phyloP scores from a whole-genome alignment of 139 green algal species.

The Desmodesmus armatus region DNA sequence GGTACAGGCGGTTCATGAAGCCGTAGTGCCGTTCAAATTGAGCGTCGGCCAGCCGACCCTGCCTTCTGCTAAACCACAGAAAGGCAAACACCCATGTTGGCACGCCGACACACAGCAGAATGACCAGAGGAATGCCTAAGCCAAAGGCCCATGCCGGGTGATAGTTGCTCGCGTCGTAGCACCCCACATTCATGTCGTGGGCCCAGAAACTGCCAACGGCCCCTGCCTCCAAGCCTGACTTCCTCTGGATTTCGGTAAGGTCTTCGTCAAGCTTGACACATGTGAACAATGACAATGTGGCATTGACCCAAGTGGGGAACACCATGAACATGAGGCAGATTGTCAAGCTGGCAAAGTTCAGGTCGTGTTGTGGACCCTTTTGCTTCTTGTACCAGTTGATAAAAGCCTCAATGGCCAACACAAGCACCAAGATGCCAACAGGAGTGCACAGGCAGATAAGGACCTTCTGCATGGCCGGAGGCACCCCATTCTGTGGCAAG shows the following conservation, averaged over 20 bases:
- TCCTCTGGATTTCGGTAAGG: too few relatives aligned
- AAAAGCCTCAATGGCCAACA: too few relatives aligned
- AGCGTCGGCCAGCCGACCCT: not conserved
- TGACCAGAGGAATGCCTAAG: not conserved
- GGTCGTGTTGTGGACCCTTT: too few relatives aligned
- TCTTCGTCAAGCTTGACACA: not conserved
- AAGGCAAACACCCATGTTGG: not conserved
- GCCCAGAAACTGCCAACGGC: not conserved
- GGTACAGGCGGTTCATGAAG: not conserved
- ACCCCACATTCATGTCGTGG: not conserved
- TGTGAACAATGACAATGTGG: not conserved
- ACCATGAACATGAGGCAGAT: too few relatives aligned
- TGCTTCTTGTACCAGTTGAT: too few relatives aligned
- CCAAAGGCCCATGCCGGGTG: not conserved
- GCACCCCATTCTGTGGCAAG: not conserved
- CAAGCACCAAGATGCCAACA: too few relatives aligned
- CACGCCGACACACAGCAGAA: not conserved
- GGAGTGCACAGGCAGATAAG: too few relatives aligned
- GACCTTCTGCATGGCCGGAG: not conserved
- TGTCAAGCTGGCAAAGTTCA: too few relatives aligned
- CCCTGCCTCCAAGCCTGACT: too few relatives aligned
- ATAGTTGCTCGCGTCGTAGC: not conserved
- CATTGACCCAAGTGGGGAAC: too few relatives aligned
- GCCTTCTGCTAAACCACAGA: not conserved
- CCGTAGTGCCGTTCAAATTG: not conserved